Conservation (phyloP, 2,329 filamentous ascomycete genomes). For the Lecanoromycetidae sp. region DNA sequence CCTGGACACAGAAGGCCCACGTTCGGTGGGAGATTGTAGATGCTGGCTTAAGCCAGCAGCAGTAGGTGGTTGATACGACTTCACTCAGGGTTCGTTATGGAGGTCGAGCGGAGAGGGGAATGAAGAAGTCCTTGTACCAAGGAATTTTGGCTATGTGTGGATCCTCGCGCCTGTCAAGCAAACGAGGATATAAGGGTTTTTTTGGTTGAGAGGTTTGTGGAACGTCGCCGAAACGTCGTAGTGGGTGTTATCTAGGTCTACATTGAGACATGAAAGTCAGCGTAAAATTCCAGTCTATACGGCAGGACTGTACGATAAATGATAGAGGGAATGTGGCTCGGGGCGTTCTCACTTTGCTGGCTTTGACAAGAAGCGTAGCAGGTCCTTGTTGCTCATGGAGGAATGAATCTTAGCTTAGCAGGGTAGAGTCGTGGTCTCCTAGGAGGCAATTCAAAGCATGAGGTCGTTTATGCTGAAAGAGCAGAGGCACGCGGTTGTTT, state of each 20-base stretch:
- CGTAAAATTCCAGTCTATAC: neutral
- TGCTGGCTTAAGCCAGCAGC: slow-evolving; percentile 84
- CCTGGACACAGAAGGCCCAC: slow-evolving; percentile 97
- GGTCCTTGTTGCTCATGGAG: slow-evolving; percentile 76
- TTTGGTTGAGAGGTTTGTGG: slow-evolving; percentile 11
- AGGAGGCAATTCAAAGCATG: neutral
- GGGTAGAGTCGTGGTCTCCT: neutral
- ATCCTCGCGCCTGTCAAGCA: slow-evolving; percentile 61
- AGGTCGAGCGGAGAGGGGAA: slow-evolving; percentile 72
- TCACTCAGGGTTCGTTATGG: slow-evolving; percentile 65
- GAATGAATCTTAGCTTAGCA: neutral
- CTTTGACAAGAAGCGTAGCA: slow-evolving; percentile 87
- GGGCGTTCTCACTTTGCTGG: slow-evolving; percentile 65
- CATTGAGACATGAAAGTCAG: neutral
- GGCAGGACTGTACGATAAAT: neutral
- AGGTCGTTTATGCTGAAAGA: neutral
- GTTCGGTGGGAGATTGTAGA: slow-evolving; percentile 47
- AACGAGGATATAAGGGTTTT: slow-evolving; percentile 32
- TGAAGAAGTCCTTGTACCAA: slow-evolving; percentile 67
- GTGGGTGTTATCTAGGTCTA: slow-evolving; percentile 53
- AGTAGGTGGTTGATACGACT: slow-evolving; percentile 35
- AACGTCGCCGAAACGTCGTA: slow-evolving; percentile 16
- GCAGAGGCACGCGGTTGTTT: neutral
- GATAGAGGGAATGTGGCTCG: neutral
- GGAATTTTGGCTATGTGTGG: slow-evolving; percentile 68